These are phyloP conservation scores for Aureobasidium sp. DNA, from an alignment of 2,329 filamentous ascomycete species.

Conservation along the genomic window DNA sequence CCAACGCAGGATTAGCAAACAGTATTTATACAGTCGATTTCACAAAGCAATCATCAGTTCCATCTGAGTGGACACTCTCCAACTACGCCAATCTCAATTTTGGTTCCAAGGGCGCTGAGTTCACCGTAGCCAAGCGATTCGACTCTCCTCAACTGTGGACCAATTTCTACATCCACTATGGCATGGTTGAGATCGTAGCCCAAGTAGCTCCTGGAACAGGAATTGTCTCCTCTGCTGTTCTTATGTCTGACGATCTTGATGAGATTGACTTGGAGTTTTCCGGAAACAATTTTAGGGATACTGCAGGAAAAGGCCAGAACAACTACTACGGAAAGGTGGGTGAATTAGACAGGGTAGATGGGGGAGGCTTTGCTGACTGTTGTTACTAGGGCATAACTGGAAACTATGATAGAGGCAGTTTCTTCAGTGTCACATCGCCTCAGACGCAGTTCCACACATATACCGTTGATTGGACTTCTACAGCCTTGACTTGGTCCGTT, in stretches of 20 bases:
- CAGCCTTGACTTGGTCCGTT: conserved; percentile 59
- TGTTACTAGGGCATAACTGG: conserved; percentile 38
- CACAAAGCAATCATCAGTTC: conserved; percentile 17
- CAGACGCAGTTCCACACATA: conserved; percentile 59
- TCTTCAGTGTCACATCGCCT: conserved; percentile 29
- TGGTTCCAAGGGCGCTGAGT: conserved; percentile 38
- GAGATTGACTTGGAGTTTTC: conserved; percentile 47
- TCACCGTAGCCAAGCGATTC: conserved; percentile 39
- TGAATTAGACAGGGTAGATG: background rate
- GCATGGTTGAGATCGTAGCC: conserved; percentile 41
- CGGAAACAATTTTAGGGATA: conserved; percentile 28
- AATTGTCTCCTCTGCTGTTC: conserved; percentile 42
- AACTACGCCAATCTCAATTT: conserved; percentile 34
- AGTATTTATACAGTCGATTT: conserved; percentile 19
- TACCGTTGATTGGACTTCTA: conserved; percentile 63
- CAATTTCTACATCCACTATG: conserved; percentile 47
- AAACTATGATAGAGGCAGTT: conserved; percentile 40
- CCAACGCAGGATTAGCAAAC: conserved; percentile 17
- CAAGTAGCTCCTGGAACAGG: conserved; percentile 42
- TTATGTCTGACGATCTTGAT: conserved; percentile 45
- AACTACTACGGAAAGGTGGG: conserved; percentile 46
- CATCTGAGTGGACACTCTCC: conserved; percentile 19
- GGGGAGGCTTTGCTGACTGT: background rate
- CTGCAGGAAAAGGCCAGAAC: conserved; percentile 32
- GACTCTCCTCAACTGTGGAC: conserved; percentile 41